A percentile compares a stretch with the other conserved stretches of the same genome.
These are phyloP conservation scores for Calycina marina DNA, from an alignment of 2,329 filamentous ascomycete genomes.

Conservation along the genomic window DNA sequence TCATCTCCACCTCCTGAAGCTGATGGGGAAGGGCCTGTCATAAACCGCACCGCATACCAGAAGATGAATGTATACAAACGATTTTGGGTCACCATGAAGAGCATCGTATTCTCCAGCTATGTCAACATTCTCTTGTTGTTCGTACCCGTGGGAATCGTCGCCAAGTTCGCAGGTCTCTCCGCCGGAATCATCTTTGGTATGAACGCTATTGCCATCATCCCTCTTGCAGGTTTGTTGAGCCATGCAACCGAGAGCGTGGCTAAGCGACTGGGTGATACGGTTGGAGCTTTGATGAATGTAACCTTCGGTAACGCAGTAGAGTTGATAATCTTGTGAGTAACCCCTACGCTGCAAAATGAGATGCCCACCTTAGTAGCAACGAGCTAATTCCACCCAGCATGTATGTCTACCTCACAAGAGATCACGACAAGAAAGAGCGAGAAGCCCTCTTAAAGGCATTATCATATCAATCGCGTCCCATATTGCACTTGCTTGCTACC, in stretches of 20 bases:
- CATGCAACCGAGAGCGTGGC: conserved; percentile 66
- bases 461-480: conserved; percentile 32
- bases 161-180: conserved; percentile 37
- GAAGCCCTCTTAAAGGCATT: conserved; percentile 27
- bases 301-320: conserved; percentile 71
- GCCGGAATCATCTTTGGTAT: conserved; percentile 55
- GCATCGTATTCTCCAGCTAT: conserved; percentile 57
- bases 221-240: conserved; percentile 55
- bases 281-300: conserved; percentile 60
- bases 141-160: conserved; percentile 61
- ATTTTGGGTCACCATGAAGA: conserved; percentile 29
- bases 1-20: conserved; percentile 32
- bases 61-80: conserved; percentile 18
- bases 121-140: conserved; percentile 66
- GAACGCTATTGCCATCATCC: conserved; percentile 64
- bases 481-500: conserved; percentile 19
- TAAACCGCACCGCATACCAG: conserved; percentile 24
- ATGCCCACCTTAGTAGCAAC: neutral
- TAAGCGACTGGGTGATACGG: conserved; percentile 54
- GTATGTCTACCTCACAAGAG: conserved; percentile 33
- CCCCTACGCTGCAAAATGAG: no score
- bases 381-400: conserved; percentile 28
- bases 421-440: conserved; percentile 32
- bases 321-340: conserved; percentile 55
- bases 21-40: conserved; percentile 42